These are phyloP conservation scores for Schwanniomyces pseudopolymorphus DNA, from an alignment of 805 yeast genomes.

Conservation along the genomic window DNA sequence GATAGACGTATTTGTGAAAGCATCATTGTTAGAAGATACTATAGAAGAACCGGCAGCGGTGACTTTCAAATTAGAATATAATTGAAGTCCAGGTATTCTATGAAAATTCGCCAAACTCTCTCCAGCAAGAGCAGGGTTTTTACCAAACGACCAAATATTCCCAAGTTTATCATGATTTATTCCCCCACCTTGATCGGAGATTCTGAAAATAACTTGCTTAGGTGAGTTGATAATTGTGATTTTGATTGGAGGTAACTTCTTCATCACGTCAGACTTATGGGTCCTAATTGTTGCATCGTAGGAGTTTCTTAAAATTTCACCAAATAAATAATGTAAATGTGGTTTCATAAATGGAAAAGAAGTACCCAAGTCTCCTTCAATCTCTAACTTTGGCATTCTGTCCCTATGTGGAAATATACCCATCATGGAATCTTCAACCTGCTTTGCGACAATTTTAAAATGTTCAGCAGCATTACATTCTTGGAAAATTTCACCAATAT, in stretches of 20 bases:
- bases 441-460: slow-evolving; percentile 52
- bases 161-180: slow-evolving; percentile 56
- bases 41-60: slow-evolving; percentile 41
- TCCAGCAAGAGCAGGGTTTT: slow-evolving; percentile 58
- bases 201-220: slow-evolving; percentile 68
- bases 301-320: slow-evolving; percentile 85
- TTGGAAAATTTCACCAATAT: slow-evolving; percentile 78
- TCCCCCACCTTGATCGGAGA: slow-evolving; percentile 93
- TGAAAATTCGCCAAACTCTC: slow-evolving; percentile 66
- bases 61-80: slow-evolving; percentile 42
- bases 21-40: slow-evolving; percentile 16
- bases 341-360: slow-evolving; percentile 81
- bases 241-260: slow-evolving; percentile 67
- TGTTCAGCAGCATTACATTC: slow-evolving; percentile 73
- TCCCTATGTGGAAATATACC: slow-evolving; percentile 51
- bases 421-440: slow-evolving; percentile 51
- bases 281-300: slow-evolving; percentile 70
- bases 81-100: slow-evolving; percentile 60
- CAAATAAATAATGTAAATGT: slow-evolving; percentile 81
- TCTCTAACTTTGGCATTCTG: slow-evolving; percentile 67
- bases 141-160: slow-evolving; percentile 86
- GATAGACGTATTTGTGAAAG: slow-evolving; percentile 41
- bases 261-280: slow-evolving; percentile 25
- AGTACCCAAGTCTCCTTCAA: slow-evolving; percentile 70
- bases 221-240: slow-evolving; percentile 70